Conservation (phyloP, 345 rosid genomes). For the Eutrema japonicum region DNA sequence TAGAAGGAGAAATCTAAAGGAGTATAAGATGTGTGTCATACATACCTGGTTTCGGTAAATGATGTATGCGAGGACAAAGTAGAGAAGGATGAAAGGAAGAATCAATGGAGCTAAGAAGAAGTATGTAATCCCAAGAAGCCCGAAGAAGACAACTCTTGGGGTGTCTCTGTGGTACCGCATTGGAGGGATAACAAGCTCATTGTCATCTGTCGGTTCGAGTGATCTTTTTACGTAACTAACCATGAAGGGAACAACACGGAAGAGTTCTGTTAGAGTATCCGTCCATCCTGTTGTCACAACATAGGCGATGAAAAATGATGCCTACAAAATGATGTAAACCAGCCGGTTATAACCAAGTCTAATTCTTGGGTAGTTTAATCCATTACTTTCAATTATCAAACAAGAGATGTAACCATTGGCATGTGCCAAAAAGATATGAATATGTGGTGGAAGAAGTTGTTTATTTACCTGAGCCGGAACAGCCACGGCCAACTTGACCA, state of each 20-base stretch:
- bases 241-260: constrained; percentile 73
- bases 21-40: constrained; percentile 26
- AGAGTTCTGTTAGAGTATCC: constrained; percentile 80
- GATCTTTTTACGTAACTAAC: constrained; percentile 60
- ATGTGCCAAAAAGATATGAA: not conserved
- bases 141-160: constrained; percentile 86
- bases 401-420: not conserved
- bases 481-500: constrained; percentile 71
- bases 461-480: constrained; percentile 92
- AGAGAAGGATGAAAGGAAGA: constrained; percentile 86
- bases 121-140: constrained; percentile 88
- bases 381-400: not conserved
- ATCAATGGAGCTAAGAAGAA: constrained; percentile 93
- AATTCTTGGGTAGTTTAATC: not conserved
- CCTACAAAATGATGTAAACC: constrained; percentile 53
- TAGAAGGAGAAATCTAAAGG: not conserved
- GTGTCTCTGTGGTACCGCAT: constrained; percentile 79
- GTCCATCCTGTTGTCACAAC: constrained; percentile 99
- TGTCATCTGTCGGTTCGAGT: constrained; percentile 50
- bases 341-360: not conserved
- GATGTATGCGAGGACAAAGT: constrained; percentile 82
- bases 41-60: constrained; percentile 90
- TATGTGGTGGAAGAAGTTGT: constrained; percentile 4
- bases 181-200: constrained; percentile 73
- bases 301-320: constrained; percentile 90